phyloP scores from a whole-genome alignment of 176 grass and related monocot genomes.

The Avena atlantica region DNA sequence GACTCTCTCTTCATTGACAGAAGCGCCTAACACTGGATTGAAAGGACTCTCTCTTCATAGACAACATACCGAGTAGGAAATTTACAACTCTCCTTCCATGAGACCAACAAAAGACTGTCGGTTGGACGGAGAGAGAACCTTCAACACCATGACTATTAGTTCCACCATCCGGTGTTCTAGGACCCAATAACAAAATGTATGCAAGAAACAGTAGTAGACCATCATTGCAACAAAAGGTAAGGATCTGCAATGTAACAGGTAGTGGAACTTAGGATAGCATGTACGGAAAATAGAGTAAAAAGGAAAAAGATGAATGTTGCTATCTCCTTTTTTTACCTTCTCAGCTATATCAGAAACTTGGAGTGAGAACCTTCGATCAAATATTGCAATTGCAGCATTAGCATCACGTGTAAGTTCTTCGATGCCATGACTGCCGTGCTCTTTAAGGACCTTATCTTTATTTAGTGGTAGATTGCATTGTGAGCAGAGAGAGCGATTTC shows the following conservation, averaged over 20 bases:
- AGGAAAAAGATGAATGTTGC: slow-evolving; percentile 29
- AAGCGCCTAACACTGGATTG: slow-evolving; percentile 66
- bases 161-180: slow-evolving; percentile 52
- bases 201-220: slow-evolving; percentile 66
- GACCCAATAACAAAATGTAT: slow-evolving; percentile 58
- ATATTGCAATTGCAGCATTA: slow-evolving; percentile 57
- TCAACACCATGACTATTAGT: slow-evolving; percentile 47
- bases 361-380: slow-evolving; percentile 76
- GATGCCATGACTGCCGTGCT: slow-evolving; percentile 48
- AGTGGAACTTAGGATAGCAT: slow-evolving; percentile 19
- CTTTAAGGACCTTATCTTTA: slow-evolving; percentile 47
- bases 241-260: slow-evolving; percentile 58
- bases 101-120: slow-evolving; percentile 54
- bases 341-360: slow-evolving; percentile 69
- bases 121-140: slow-evolving; percentile 31
- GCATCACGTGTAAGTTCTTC: slow-evolving; percentile 57
- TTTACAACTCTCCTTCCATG: slow-evolving; percentile 62
- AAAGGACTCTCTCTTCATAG: slow-evolving; percentile 49
- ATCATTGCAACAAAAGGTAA: slow-evolving; percentile 59
- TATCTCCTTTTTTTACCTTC: slow-evolving; percentile 62
- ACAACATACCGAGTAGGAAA: slow-evolving; percentile 63
- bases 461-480: slow-evolving; percentile 48
- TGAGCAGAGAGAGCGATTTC: slow-evolving; percentile 53
- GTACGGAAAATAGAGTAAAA: slow-evolving; percentile 35
- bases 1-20: slow-evolving; percentile 47